Base-by-base conservation (phyloP, 2,329 filamentous ascomycete genomes). In the Trematosphaeria pertusa region DNA sequence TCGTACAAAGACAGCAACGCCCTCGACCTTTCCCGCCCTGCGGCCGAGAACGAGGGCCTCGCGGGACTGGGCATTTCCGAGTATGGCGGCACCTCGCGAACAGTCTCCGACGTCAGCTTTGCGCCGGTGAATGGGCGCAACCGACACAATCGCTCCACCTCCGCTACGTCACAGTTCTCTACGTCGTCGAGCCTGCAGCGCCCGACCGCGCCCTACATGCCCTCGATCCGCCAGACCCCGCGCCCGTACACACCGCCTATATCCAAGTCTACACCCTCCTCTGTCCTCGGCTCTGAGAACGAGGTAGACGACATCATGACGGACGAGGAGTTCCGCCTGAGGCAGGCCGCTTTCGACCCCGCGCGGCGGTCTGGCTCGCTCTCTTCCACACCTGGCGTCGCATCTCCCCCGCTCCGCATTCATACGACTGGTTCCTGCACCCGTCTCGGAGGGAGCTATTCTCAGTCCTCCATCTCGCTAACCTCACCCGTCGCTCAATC, bases 181-280 rank as follows among this genome's bases (percentile, higher is more conserved):
- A 77, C 71, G 4, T 73, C 72, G 33, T 78, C 79, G 4, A 76
- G 73, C 51, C 73, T 75, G 50, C 75, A 73, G 47, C 75, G 76
- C 22, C 77, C 79, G 2, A 77, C 75, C 19, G 76, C 76, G 21
- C 75, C 78, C 26, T 82, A 81, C 58, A 71, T 81, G 40, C 78
- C 82, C 56, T 76, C 80, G 1, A 78, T 84, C 74, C 78, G 80
- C 41, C 81, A 82, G 56, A 77, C 76, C 3, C 81, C 80, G 9
- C 73, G 78, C 37, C 75, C 78, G 7, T 82, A 79, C 66, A 81
- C 79, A 3, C 79, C 81, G 30, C 78, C 80, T 17, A 67, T 77
- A 24, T 74, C 75, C 34, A 74, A 75, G 38, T 80, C 80, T 1
- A 75, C 77, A 38, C 75, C 80, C 18, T 72, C 72, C 1, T 82